Evolutionary conservation across 805 yeast species (phyloP).

Genomic region (Wickerhamomyces silvicola): DNA sequence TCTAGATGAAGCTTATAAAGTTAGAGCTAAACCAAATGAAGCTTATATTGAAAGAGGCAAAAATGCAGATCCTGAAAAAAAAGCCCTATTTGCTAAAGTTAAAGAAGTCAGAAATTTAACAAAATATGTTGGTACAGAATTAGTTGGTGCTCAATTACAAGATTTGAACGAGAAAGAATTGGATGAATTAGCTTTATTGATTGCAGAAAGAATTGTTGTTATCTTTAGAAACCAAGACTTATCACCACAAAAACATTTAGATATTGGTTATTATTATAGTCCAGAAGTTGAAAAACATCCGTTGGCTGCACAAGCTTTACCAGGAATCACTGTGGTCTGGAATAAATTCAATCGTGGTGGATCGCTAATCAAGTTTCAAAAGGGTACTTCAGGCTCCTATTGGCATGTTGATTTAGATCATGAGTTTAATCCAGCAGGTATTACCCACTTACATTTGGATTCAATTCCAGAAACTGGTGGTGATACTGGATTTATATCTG

Average conservation of each 20-base stretch:
- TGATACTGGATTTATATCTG: slow-evolving; percentile 49
- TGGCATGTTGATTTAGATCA: slow-evolving; percentile 53
- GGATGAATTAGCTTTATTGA: no score
- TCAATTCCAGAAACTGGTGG: slow-evolving; percentile 45
- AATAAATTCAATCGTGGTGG: slow-evolving; percentile 25
- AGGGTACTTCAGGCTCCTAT: slow-evolving; percentile 19
- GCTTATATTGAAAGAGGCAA: no score
- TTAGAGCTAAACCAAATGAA: no score
- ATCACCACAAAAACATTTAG: slow-evolving; percentile 34
- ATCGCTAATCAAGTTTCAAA: slow-evolving; percentile 4
- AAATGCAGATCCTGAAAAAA: no score
- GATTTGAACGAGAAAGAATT: no score
- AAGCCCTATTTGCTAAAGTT: no score
- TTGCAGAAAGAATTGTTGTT: no score
- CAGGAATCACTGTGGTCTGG: slow-evolving; percentile 34
- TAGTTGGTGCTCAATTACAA: no score
- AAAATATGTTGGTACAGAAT: no score
- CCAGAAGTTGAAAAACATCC: slow-evolving; percentile 35
- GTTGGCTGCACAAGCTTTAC: slow-evolving; percentile 26
- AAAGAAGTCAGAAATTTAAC: no score
- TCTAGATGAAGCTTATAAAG: no score
- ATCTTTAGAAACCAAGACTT: no score
- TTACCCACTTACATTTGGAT: slow-evolving; percentile 46
- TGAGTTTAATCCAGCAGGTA: slow-evolving; percentile 49
- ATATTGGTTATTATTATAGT: slow-evolving; percentile 39